Evolutionary conservation across 345 rosid genomes (phyloP).

Genomic region (Durio zibethinus): DNA sequence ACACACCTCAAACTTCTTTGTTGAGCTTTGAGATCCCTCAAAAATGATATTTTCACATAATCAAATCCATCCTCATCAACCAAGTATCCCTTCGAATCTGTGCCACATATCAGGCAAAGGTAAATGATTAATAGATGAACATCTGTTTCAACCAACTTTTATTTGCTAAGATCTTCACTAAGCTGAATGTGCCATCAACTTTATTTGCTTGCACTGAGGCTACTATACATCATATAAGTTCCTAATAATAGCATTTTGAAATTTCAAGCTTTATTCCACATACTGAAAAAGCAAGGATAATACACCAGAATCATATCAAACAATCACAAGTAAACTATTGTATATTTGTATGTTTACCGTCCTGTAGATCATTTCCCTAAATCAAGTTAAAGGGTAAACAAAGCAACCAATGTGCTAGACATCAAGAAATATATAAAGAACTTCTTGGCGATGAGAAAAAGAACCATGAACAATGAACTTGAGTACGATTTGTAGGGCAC

Average conservation of each 20-base stretch:
- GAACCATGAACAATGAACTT: not conserved
- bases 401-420: not conserved
- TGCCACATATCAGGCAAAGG: conserved; percentile 23
- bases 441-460: not conserved
- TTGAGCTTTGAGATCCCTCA: conserved; percentile 95
- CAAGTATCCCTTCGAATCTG: conserved; percentile 95
- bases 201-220: not conserved
- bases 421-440: not conserved
- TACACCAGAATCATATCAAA: not conserved
- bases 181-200: not conserved
- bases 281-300: not conserved
- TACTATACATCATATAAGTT: not conserved
- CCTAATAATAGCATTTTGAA: not conserved
- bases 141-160: conserved; percentile 14
- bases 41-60: conserved; percentile 89
- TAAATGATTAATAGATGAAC: conserved; percentile 8
- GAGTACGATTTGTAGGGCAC: not conserved
- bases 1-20: conserved; percentile 90
- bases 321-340: not conserved
- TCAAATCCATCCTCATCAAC: conserved; percentile 99
- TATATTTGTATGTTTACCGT: not conserved
- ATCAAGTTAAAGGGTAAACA: not conserved
- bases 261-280: not conserved
- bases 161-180: not conserved
- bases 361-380: not conserved